These are phyloP conservation scores for Hortaea sp. DNA, from an alignment of 2,329 filamentous ascomycete species.

Conservation along the genomic window DNA sequence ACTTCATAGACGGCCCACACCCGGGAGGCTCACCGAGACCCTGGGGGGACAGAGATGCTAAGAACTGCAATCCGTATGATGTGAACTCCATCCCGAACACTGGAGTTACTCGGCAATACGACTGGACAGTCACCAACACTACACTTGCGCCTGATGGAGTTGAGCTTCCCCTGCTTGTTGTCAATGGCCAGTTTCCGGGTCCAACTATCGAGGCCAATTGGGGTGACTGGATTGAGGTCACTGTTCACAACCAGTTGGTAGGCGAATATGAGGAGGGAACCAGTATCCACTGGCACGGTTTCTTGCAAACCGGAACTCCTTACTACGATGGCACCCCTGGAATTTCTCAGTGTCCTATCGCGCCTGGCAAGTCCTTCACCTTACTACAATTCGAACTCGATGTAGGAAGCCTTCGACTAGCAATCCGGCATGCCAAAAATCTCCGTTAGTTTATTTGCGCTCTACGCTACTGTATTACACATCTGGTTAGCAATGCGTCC, in stretches of 20 bases:
- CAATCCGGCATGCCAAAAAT: too few species aligned
- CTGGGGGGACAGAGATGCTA: constrained; percentile 20
- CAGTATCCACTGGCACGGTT: constrained; percentile 25
- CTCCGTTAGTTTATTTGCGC: too few species aligned
- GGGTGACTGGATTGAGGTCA: constrained; percentile 24
- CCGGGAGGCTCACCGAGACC: constrained; percentile 12
- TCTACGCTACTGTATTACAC: too few species aligned
- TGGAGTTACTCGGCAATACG: constrained; percentile 20
- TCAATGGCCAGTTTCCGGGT: constrained; percentile 25
- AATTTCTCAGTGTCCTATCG: constrained; percentile 23
- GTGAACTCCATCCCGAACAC: constrained; percentile 18
- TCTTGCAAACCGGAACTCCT: constrained; percentile 22
- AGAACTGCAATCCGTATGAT: constrained; percentile 23
- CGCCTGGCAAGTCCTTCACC: constrained; percentile 21
- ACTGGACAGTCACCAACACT: constrained; percentile 17
- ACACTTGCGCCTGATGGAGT: constrained; percentile 23
- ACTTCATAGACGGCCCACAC: constrained; percentile 13
- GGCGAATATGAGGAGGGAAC: constrained; percentile 29
- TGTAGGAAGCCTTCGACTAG: too few species aligned
- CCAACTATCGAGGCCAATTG: constrained; percentile 27
- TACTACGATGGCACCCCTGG: constrained; percentile 25
- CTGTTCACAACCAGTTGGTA: constrained; percentile 23
- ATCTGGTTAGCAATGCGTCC: too few species aligned
- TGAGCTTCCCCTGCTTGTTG: constrained; percentile 18
- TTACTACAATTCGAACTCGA: too few species aligned